These are phyloP conservation scores for Fusarium lyarnte DNA, from an alignment of 2,329 filamentous ascomycete species.

Conservation along the genomic window DNA sequence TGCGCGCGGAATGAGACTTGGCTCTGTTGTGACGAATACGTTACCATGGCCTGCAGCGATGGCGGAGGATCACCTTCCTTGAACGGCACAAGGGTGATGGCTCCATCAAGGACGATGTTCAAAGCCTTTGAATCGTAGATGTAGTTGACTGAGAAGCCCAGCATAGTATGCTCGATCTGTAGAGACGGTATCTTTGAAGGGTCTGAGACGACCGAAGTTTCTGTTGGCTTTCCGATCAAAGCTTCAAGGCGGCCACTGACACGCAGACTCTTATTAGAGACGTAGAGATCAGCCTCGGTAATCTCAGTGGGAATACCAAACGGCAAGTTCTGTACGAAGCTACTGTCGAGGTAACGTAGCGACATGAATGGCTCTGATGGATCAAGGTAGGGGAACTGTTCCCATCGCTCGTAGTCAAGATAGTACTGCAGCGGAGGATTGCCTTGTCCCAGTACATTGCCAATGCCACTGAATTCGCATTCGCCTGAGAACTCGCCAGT, in stretches of 20 bases:
- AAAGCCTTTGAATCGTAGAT: rapidly evolving
- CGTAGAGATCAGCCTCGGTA: rapidly evolving
- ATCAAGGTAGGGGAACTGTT: rapidly evolving
- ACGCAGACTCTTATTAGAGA: rapidly evolving
- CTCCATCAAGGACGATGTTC: rapidly evolving
- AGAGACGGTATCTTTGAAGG: not conserved
- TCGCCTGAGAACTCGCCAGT: not conserved
- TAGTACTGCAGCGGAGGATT: rapidly evolving
- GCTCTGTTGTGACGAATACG: rapidly evolving
- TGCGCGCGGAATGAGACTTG: rapidly evolving
- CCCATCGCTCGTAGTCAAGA: not conserved
- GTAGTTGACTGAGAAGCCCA: not conserved
- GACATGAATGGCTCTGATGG: not conserved
- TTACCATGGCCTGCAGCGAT: not conserved
- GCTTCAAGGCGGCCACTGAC: not conserved
- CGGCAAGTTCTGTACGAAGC: rapidly evolving
- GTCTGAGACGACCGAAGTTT: rapidly evolving
- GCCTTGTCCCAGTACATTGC: rapidly evolving
- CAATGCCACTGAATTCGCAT: rapidly evolving
- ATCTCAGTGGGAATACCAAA: not conserved
- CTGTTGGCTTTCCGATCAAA: not conserved
- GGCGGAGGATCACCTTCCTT: rapidly evolving
- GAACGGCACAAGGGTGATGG: rapidly evolving
- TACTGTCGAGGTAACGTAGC: not conserved
- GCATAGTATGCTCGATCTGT: rapidly evolving